Conservation (phyloP, 805 yeast species). For the Lipomyces orientalis region DNA sequence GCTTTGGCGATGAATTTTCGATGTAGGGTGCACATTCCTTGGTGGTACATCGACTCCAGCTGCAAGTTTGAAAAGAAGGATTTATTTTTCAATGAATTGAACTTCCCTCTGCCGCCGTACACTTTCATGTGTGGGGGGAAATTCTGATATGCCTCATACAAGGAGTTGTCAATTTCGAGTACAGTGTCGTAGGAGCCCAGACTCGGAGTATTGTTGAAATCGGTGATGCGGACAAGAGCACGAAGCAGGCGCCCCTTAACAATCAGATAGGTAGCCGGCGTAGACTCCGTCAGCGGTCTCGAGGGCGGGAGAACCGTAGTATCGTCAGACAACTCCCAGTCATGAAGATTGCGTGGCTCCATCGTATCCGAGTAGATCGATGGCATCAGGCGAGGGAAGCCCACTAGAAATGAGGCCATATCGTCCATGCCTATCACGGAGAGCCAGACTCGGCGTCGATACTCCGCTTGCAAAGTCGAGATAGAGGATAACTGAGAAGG, state of each 20-base stretch:
- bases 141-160: neutral
- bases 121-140: neutral
- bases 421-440: neutral
- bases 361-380: neutral
- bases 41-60: neutral
- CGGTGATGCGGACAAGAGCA: neutral
- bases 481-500: neutral
- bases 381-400: neutral
- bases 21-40: neutral
- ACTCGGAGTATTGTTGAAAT: neutral
- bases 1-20: neutral
- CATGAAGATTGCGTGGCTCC: neutral
- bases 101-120: neutral
- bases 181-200: neutral
- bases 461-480: neutral
- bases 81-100: too few species aligned
- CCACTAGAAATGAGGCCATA: neutral
- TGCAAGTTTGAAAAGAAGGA: neutral
- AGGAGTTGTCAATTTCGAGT: neutral
- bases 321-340: neutral
- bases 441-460: neutral
- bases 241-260: neutral
- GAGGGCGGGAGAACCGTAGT: neutral
- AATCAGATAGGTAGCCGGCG: neutral
- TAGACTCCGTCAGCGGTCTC: neutral